These are phyloP conservation scores for Radiomyces spectabilis DNA, from an alignment of 192 early-diverging fungal genomes.

Conservation along the genomic window DNA sequence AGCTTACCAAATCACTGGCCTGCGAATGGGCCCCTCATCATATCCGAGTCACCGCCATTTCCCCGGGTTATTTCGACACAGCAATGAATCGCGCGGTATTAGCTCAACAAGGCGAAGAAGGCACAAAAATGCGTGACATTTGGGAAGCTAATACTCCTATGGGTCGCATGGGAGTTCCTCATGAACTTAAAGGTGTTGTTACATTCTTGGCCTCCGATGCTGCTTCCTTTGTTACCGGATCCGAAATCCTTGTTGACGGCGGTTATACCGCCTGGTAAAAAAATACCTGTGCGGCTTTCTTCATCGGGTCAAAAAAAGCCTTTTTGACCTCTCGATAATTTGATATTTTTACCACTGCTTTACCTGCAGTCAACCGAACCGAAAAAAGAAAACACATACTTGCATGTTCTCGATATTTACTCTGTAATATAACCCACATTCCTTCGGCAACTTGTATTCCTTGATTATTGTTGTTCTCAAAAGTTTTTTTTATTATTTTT, in stretches of 20 bases:
- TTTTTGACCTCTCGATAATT: too few relatives aligned
- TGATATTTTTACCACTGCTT: too few relatives aligned
- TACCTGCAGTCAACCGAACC: too few relatives aligned
- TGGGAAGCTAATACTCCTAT: constrained; percentile 17
- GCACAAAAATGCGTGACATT: neutral
- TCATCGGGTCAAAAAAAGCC: neutral
- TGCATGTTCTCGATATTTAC: too few relatives aligned
- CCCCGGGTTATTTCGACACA: constrained; percentile 34
- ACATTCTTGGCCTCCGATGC: constrained; percentile 61
- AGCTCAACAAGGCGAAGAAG: constrained; percentile 14
- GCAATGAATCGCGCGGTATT: constrained; percentile 21
- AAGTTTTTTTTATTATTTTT: neutral
- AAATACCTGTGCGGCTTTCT: neutral
- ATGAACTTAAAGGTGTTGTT: constrained; percentile 26
- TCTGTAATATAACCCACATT: too few relatives aligned
- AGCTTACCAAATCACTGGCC: constrained; percentile 37
- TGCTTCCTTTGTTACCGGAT: constrained; percentile 47
- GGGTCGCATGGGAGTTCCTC: constrained; percentile 19
- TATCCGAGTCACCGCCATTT: constrained; percentile 31
- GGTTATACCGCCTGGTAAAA: constrained; percentile 23
- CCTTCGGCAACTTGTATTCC: too few relatives aligned
- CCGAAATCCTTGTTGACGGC: constrained; percentile 27
- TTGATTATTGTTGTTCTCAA: neutral
- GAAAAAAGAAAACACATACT: too few relatives aligned
- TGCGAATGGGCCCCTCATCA: constrained; percentile 34